phyloP scores from a whole-genome alignment of 129 eudicot genomes.

The Ambrosia artemisiifolia region DNA sequence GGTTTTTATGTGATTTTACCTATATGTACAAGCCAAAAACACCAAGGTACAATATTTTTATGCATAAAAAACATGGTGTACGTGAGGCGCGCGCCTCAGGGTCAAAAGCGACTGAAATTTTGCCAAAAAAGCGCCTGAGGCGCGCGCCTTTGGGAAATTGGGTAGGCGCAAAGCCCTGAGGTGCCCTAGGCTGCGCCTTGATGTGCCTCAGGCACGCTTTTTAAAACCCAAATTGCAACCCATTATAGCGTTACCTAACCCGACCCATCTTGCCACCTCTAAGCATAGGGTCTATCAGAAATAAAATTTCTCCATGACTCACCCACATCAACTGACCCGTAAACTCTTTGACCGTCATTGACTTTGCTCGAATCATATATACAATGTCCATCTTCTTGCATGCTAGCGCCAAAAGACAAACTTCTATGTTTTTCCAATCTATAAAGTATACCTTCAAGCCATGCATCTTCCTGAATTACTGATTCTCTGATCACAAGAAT shows the following conservation, averaged over 20 bases:
- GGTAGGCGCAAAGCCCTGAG: no score
- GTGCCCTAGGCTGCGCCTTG: no score
- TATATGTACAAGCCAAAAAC: no score
- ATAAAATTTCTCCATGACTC: constrained; percentile 20
- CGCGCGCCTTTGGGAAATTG: no score
- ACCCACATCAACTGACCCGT: constrained; percentile 40
- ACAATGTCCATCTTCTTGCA: constrained; percentile 24
- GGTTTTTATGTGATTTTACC: no score
- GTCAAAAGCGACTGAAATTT: no score
- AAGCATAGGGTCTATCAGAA: background rate
- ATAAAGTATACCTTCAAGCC: constrained; percentile 65
- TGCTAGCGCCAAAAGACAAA: constrained; percentile 39
- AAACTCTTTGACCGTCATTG: constrained; percentile 10
- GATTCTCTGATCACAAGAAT: constrained; percentile 41
- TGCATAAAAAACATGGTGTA: no score
- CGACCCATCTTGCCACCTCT: background rate
- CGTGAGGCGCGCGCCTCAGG: no score
- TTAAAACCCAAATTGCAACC: no score
- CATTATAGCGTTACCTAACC: background rate
- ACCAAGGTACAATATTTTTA: no score
- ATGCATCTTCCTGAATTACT: constrained; percentile 40
- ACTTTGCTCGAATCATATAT: constrained; percentile 21
- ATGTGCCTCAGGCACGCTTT: no score
- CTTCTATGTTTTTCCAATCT: constrained; percentile 68
- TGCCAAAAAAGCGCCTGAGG: no score